Evolutionary conservation across 2,329 filamentous ascomycete species (phyloP), one percentile per base, ranked within the genome.

Genomic region (Venturia aucupariae): DNA sequence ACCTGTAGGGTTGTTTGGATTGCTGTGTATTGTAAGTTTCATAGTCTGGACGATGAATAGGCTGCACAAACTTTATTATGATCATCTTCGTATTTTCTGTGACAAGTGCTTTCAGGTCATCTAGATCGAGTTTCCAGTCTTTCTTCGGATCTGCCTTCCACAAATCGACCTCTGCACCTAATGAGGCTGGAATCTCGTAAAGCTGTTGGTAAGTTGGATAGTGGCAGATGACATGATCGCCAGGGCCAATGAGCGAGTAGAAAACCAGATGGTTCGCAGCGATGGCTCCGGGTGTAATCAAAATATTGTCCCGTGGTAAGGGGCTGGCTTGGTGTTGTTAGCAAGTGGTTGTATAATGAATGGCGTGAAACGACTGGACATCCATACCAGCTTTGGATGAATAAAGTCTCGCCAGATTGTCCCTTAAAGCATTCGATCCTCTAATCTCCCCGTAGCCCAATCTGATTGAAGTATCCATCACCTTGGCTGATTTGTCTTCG

Each of bases 191-290:
- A 0, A 95, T 84, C 11, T 85, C 80, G 71, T 93, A 94, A 1
- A 96, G 81, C 70, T 94, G 90, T 73, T 94, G 90, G 70, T 94
- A 95, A 0, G 90, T 93, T 15, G 92, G 91, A 72, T 92, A 90
- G 65, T 94, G 89, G 71, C 90, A 94, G 65, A 96, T 83, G 59
- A 93, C 88, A 79, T 96, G 91, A 71, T 96, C 90, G 0, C 86
- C 89, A 0, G 86, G 84, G 0, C 84, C 84, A 2, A 94, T 72
- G 7, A 94, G 79, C 0, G 87, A 80, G 73, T 92, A 92, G 8
- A 94, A 82, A 2, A 86, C 77, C n/a, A 94, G 77, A 69, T 91
- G 90, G 71, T 96, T 96, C n/a, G 90, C 91, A 6, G 85, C 82
- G 61, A 95, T 95, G 17, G 90, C 90, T 11, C 92, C 92, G 38